Evolutionary conservation across 768 basidiomycete species (phyloP), one percentile per base, ranked within the genome.

Genomic region (Lanmaoa pseudosensibilis): DNA sequence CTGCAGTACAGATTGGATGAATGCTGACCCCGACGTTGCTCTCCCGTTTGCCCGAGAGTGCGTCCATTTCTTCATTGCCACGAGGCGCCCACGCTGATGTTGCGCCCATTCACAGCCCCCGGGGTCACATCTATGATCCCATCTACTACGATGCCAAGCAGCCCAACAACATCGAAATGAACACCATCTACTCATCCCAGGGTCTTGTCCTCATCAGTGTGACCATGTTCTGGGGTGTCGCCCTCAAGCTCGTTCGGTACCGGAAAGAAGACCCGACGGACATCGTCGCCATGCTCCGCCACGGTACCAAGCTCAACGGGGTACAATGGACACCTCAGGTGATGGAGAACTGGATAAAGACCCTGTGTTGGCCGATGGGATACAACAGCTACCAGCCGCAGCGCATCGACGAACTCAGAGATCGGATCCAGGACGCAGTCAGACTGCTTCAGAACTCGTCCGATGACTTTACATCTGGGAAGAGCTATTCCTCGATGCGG

Each of bases 171-270:
- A 58, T 82, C 23, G 65, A 69, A 4, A 69, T 77, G 55, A 83
- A 83, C 68, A 86, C 84, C 1, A 74, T 89, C 15, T 90, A 79
- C 70, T 71, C 73, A 1, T 81, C 83, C 1, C 71, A 72, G 0
- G 86, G 87, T 45, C 77, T 90, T 49, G 66, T 65, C 0, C 70
- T 84, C 47, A 70, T 88, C 64, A 83, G 81, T 57, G 86, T 89
- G 3, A 81, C 84, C 27, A 87, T 87, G 55, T 81, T 83, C 57
- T 90, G 88, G 88, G 81, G 82, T 1, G 80, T 89, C 40, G 84
- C 87, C 3, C 80, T 89, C 62, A 90, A 90, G 66, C 77, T 90
- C 12, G 85, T 86, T 19, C 78, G 88, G 7, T 90, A 86, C 66
- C 72, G 78, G 38, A 81, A 82, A 50, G 77, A 80, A 57, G 88